Evolutionary conservation across 1,284 basidiomycete genomes (phyloP), one percentile per base, ranked within the genome.

Genomic region (Singerocomus inundabilis): DNA sequence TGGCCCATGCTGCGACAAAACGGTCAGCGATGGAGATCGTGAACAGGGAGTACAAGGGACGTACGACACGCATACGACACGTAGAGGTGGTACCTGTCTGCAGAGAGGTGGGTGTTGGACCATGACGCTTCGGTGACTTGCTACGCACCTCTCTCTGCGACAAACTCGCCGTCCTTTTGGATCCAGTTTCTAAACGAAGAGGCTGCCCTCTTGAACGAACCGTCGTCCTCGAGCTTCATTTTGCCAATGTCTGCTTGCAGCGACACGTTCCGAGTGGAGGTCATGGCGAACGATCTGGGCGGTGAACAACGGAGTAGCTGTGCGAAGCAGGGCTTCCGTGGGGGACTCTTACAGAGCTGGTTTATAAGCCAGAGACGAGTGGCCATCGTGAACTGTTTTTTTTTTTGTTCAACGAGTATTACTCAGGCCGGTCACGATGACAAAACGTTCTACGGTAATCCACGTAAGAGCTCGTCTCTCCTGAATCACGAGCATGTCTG

Each of bases 11-110:
- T 88, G 37, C 4, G 35, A 28, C 2, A 56, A 18, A 25, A 50
- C n/a, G 26, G 29, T 42, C 40, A 33, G 32, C 32, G 28, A 45
- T 13, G 10, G 26, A n/a, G 31, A 32, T 8, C 7, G 21, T 24
- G 12, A 16, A 6, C 16, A 31, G 16, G 15, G 32, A 10, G 2
- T n/a, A n/a, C n/a, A 16, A 11, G 5, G 32, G 26, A 74, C 88
- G 75, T 52, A 93, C 91, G 83, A 71, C 86, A 90, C 4, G 83
- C 78, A 59, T 81, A 84, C 6, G 85, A 88, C 49, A 94, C 89
- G 59, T 91, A 94, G 61, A 95, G 88, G 61, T 91, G 90, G 68
- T 97, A 97, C 43, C 93, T 83, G 48, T 80, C 91, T 91, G 58
- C n/a, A n/a, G 38, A 37, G 35, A 34, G 31, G 29, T 25, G 8